A percentile compares a stretch with the other conserved stretches of the same genome.
Conservation (phyloP, 1,139 yeast species). For the Sugiyamaella xylanicola region DNA sequence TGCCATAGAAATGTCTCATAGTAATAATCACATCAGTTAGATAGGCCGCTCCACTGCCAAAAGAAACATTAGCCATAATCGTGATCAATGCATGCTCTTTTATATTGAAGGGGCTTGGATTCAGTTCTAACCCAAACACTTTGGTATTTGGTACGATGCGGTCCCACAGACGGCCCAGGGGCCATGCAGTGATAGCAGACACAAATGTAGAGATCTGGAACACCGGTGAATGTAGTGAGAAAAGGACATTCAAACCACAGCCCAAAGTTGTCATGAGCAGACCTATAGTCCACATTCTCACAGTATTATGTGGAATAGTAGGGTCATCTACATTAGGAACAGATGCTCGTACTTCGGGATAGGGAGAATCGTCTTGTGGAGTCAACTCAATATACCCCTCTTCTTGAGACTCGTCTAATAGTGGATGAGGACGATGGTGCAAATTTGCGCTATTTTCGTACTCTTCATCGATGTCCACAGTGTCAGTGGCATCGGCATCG, state of each 20-base stretch:
- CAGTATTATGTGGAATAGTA: conserved; percentile 57
- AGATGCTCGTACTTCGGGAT: conserved; percentile 70
- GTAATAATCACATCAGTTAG: conserved; percentile 62
- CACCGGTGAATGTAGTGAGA: conserved; percentile 61
- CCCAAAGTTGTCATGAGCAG: conserved; percentile 59
- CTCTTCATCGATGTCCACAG: neutral
- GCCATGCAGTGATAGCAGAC: conserved; percentile 63
- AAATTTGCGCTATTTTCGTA: neutral
- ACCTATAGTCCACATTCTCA: conserved; percentile 62
- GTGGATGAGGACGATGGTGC: conserved; percentile 5
- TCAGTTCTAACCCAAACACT: conserved; percentile 50
- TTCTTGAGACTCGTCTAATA: neutral
- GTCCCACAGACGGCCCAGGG: conserved; percentile 59
- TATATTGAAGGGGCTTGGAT: conserved; percentile 64
- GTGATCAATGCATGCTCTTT: conserved; percentile 69
- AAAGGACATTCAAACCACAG: conserved; percentile 60
- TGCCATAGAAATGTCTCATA: conserved; percentile 54
- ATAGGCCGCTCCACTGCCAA: conserved; percentile 63
- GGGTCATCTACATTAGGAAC: conserved; percentile 65
- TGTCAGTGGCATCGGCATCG: neutral
- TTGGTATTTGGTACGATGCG: conserved; percentile 50
- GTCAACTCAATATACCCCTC: conserved; percentile 45
- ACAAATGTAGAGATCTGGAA: conserved; percentile 57
- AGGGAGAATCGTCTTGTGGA: conserved; percentile 57
- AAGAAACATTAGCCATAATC: conserved; percentile 60